A percentile compares a stretch with the other conserved stretches of the same genome.
These are phyloP conservation scores for Primulina eburnea DNA, from an alignment of 257 asterid species.

Conservation along the genomic window DNA sequence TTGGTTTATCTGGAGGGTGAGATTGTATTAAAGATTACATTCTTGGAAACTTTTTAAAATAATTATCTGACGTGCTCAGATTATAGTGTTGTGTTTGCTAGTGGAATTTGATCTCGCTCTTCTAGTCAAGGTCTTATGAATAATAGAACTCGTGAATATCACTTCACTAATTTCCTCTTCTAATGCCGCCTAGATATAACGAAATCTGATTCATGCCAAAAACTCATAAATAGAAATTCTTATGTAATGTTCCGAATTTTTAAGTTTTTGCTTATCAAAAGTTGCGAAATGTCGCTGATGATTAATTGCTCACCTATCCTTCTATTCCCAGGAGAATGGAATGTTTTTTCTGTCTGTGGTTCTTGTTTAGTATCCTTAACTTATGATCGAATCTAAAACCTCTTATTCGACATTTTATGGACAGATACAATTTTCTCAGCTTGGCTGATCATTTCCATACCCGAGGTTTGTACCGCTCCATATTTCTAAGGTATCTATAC, in stretches of 20 bases:
- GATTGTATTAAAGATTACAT: constrained; percentile 23
- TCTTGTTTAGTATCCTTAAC: background rate
- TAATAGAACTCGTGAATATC: background rate
- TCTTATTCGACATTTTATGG: constrained; percentile 23
- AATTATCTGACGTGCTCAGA: background rate
- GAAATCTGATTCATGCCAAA: background rate
- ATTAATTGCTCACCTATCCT: background rate
- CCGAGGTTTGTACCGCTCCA: constrained; percentile 79
- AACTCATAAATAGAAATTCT: too few species aligned
- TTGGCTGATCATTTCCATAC: constrained; percentile 74
- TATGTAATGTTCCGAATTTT: background rate
- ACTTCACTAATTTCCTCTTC: background rate
- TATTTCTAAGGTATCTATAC: constrained; percentile 57
- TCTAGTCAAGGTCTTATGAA: background rate
- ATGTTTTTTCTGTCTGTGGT: background rate
- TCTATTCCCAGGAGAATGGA: background rate
- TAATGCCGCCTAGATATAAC: background rate
- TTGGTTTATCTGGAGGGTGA: constrained; percentile 98
- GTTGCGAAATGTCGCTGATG: background rate
- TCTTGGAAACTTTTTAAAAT: background rate
- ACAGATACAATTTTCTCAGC: constrained; percentile 72
- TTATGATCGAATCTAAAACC: background rate
- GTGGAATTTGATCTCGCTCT: background rate
- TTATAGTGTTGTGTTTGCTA: background rate
- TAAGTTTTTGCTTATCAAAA: background rate